A percentile compares a stretch with the other conserved stretches of the same genome.
Conservation (phyloP, 1,284 basidiomycete species). For the Sporisorium sorghi region DNA sequence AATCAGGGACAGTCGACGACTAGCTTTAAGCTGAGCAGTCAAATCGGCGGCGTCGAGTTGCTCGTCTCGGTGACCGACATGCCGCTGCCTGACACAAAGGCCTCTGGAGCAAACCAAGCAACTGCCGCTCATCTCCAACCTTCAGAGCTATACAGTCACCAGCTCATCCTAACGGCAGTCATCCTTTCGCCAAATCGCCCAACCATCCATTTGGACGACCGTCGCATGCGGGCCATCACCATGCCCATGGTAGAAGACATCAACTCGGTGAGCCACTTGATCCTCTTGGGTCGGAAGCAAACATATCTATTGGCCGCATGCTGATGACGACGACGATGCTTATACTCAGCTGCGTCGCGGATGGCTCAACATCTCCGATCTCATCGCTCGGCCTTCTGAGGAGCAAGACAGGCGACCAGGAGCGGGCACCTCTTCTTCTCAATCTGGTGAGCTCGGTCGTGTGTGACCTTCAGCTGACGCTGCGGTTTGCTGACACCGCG, state of each 20-base stretch:
- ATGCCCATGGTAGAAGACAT: conserved; percentile 10
- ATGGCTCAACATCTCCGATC: conserved; percentile 21
- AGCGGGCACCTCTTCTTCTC: not conserved
- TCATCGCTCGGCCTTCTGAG: not conserved
- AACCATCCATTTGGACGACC: not conserved
- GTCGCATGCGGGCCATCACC: conserved; percentile 5
- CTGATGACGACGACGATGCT: not conserved
- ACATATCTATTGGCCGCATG: too few species aligned
- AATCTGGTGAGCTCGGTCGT: not conserved
- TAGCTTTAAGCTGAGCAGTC: conserved; percentile 2
- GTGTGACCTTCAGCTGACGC: not conserved
- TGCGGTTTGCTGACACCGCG: not conserved
- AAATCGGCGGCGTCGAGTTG: conserved; percentile 11
- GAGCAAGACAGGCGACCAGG: not conserved
- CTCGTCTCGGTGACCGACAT: conserved; percentile 5
- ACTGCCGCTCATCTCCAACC: not conserved
- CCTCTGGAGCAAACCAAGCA: not conserved
- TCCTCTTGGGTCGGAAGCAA: not conserved
- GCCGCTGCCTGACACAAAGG: not conserved
- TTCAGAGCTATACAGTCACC: not conserved
- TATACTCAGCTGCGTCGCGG: conserved; percentile 16
- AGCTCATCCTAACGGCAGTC: conserved; percentile 5
- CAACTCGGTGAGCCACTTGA: conserved; percentile 10
- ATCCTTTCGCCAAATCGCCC: not conserved
- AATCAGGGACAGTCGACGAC: not conserved